Evolutionary conservation across 148 eudicot genomes (phyloP), one percentile per base, ranked within the genome.

Genomic region (Cornus suecica): DNA sequence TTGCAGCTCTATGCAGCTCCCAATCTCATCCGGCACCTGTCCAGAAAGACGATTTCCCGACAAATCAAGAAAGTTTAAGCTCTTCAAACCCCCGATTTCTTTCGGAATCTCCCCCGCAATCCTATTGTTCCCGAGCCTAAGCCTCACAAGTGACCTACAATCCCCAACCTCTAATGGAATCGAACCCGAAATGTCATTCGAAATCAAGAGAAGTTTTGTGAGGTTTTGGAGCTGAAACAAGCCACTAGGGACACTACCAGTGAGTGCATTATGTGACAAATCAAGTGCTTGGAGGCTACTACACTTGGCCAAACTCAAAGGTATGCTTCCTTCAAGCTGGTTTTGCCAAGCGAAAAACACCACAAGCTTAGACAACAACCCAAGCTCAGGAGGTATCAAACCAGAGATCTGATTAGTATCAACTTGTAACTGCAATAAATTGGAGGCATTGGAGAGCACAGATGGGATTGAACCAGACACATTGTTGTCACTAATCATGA

Each of bases 331-430:
- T 79, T 90, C 92, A 34, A 90, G 92, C 82, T 90, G 89, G 31
- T 92, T 92, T 74, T 84, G 80, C 97, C 97, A 92, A 66, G 92
- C 94, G 69, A 92, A 90, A 78, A 92, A 92, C 62, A 90, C 88
- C 60, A 45, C 66, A 0, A 92, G 87, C 23, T 88, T 83, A 8
- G 83, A 66, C 48, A 92, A 73, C 3, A 26, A 22, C 6, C 97
- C 94, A 2, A 92, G 77, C 66, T 86, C 86, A 0, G 83, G 64
- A 1, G 94, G 97, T 20, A 92, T 87, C 54, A 85, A 73, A 37
- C 97, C 94, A 0, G 97, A 87, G 41, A 92, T 75, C 76, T 88
- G 94, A 78, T 92, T 92, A 0, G 85, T 84, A 80, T 92, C 97
- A 27, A 92, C 72, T 79, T 92, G 94, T 5, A 92, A 78, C 52